Base-by-base conservation (phyloP, 2,329 filamentous ascomycete genomes). In the Celoporthe dispersa region DNA sequence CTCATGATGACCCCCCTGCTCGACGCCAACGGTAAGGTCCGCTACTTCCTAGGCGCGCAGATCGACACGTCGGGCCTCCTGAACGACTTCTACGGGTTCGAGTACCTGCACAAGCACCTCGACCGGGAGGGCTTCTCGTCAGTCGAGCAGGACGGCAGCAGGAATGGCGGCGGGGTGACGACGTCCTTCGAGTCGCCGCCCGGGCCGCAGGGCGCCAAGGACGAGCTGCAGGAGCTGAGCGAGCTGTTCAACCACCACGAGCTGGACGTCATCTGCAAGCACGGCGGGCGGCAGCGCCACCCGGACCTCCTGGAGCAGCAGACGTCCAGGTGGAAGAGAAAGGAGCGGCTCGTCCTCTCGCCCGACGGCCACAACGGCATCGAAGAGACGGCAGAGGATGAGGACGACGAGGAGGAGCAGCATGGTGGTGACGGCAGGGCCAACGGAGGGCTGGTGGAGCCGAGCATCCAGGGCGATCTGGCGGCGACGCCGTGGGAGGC, bases 161-260 rank as follows among this genome's bases (percentile, higher is more conserved):
- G 37, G 16, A 71, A 48, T 3, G 76, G 78, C 2, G 75, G 73
- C 62, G 74, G 35, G 16, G 71, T 41, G 25, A 73, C 67, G 22
- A 72, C 66, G 70, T 73, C 64, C 41, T 31, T 28, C 9, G 28
- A 33, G n/a, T 9, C 62, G 11, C n/a, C 6, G 55, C 37, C 11
- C 1, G 51, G 3, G 7, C 4, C 25, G 7, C 12, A n/a, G 0
- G 11, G 3, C 14, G 16, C 55, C 19, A 89, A 87, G 70, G 86
- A 91, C 69, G 88, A 91, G 74, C 90, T 94, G 71, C 86, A 87
- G 66, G 85, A 90, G 64, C 81, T 94, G 37, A 87, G 85, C 68
- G 90, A 92, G 74, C 91, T 93, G 85, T 88, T 94, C 77, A 92
- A 90, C 69, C 82, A 87, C 19, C 79, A 84, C 0, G 92, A 94